A percentile compares a stretch with the other conserved stretches of the same genome.
Evolutionary conservation across 2,329 filamentous ascomycete genomes (phyloP).

Genomic region (Calonectria leucothoes): DNA sequence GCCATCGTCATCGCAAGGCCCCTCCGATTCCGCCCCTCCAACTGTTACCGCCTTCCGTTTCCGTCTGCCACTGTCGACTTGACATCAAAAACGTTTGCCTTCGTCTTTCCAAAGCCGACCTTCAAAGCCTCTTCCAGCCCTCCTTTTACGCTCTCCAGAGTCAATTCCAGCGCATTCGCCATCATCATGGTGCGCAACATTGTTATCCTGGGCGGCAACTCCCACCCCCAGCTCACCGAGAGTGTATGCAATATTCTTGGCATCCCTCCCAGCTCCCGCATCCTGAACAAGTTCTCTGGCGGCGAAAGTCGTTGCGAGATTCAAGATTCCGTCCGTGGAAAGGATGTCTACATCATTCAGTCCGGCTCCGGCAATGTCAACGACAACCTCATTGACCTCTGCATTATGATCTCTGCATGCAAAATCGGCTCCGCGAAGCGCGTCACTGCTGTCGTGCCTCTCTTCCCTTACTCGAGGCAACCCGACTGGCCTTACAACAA

Average conservation of each 20-base stretch:
- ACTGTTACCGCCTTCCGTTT: constrained; percentile 39
- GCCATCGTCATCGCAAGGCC: constrained; percentile 25
- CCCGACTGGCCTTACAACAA: constrained; percentile 98
- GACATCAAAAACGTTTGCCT: constrained; percentile 40
- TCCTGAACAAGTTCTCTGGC: constrained; percentile 91
- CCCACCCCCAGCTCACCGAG: constrained; percentile 88
- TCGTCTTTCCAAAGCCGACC: constrained; percentile 21
- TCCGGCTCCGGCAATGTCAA: constrained; percentile 94
- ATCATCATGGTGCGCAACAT: constrained; percentile 90
- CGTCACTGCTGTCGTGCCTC: constrained; percentile 92
- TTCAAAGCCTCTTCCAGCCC: constrained; percentile 12
- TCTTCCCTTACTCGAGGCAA: constrained; percentile 97
- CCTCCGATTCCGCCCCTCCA: constrained; percentile 45
- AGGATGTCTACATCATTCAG: constrained; percentile 99
- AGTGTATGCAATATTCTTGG: constrained; percentile 90
- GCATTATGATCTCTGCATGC: constrained; percentile 99
- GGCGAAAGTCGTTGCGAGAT: constrained; percentile 97
- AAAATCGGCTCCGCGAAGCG: constrained; percentile 92
- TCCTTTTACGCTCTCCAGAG: constrained; percentile 11
- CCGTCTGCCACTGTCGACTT: constrained; percentile 35
- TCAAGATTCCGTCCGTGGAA: constrained; percentile 93
- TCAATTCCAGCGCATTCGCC: constrained; percentile 28
- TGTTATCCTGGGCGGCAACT: constrained; percentile 91
- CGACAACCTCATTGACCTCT: constrained; percentile 94
- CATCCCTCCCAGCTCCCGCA: constrained; percentile 84